Base-by-base conservation (phyloP, 352 stramenopile genomes). In the Globisporangium nodosum region DNA sequence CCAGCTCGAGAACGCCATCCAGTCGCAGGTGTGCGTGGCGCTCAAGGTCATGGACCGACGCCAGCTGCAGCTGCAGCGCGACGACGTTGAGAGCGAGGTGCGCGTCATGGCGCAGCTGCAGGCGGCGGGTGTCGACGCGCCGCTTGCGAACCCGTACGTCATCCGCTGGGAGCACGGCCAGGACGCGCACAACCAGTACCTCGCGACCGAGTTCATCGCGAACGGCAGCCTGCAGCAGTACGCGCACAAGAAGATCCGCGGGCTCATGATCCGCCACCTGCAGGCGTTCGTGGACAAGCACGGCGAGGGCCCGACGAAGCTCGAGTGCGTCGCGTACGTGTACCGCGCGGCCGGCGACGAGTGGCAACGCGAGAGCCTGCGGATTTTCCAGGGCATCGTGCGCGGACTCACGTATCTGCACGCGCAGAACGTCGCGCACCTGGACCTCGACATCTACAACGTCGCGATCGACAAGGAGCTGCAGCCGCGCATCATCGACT, bases 401-500 rank as follows among this genome's bases (percentile, higher is more conserved):
- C 47, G 74, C 12, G 85, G 77, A 0, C 70, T 94, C 40, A 90
- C 81, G 57, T 94, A 92, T 64, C 45, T 94, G 20, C 85, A 94
- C 51, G 81, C 82, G 12, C 78, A 92, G 63, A 75, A 67, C 52
- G 81, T 94, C 20, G 81, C 81, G 27, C 85, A 94, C 60, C 58
- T 92, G 42, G 85, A 94, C 63, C 56, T 94, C 9, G 85, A 94
- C 65, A 84, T 92, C 49, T 94, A 92, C 69, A 94, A 94, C 60
- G 71, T 94, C 30, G 82, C 82, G 18, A 77, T 94, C 47, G 85
- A 92, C 64, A 72, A 67, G 56, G 61, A 71, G 16, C 53, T 61
- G 21, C 61, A 66, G 46, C 68, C 81, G 21, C 83, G 85, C 46
- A 84, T 94, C 58, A 90, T 94, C 52, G 85, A 94, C 56, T 64